Evolutionary conservation across 2,329 filamentous ascomycete species (phyloP), one percentile per base, ranked within the genome.

Genomic region (Chaetothyriales sp.): DNA sequence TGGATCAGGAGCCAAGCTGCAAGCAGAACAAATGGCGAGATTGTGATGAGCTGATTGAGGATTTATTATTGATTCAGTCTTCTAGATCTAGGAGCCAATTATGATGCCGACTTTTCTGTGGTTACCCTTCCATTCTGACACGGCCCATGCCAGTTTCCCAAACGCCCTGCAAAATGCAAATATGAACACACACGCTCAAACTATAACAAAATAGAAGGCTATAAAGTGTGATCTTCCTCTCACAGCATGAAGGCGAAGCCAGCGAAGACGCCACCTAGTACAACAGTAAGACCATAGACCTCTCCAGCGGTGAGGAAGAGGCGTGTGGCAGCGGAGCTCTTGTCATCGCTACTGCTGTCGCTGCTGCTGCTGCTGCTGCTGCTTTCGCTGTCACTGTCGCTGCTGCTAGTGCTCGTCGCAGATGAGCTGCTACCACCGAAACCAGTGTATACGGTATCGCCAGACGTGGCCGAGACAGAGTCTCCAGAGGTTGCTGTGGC

Each of bases 161-260:
- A 39, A 39, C 32, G 32, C 32, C 32, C 15, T 32, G 32, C 32
- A 9, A 39, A 39, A 39, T 39, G 32, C 3, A 15, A 39, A 39
- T 5, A 15, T 15, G 3, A 3, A 39, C 15, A 39, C 32, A 39
- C 32, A 15, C 32, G 32, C 32, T 39, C 12, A 15, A 39, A 39
- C 2, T 39, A 39, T 39, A 36, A 36, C 8, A 39, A 5, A 15
- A 39, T 39, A 5, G 12, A 39, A 15, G 32, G 10, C 3, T 39
- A 12, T 4, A 15, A 9, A 5, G 10, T 15, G 12, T 15, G 3
- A 15, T 39, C 32, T 12, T 15, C 19, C 15, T 26, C n/a, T 68
- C 65, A 79, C 52, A 79, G 65, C 54, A 78, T 58, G 52, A 71
- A 54, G 44, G 77, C 72, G 59, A 82, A 79, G 15, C 78, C 79